Evolutionary conservation across 257 asterid genomes (phyloP).

Genomic region (Anisodus tanguticus): DNA sequence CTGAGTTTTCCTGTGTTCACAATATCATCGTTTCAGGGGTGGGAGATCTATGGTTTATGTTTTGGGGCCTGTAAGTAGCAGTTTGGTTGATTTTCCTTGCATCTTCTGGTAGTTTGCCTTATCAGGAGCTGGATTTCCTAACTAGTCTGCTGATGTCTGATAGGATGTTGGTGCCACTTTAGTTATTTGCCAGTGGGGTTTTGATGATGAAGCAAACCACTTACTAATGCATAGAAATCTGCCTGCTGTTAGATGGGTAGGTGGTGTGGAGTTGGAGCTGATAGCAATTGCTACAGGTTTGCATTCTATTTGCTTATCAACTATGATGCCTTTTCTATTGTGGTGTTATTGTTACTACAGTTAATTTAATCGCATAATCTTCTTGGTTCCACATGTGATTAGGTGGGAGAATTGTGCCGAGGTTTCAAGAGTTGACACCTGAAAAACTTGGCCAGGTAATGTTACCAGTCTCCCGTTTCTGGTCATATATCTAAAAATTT

Average conservation of each 20-base stretch:
- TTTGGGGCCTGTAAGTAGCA: background rate
- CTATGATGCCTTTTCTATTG: background rate
- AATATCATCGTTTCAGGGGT: background rate
- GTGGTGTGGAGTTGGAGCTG: conserved; percentile 92
- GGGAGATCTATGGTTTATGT: background rate
- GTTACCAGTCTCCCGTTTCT: background rate
- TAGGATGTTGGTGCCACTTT: conserved; percentile 95
- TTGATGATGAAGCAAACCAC: conserved; percentile 96
- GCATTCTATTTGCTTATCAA: conserved; percentile 30
- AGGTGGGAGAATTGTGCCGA: conserved; percentile 98
- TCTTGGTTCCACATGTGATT: conserved; percentile 29
- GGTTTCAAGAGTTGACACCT: conserved; percentile 86
- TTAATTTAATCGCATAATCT: background rate
- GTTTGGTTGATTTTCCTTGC: background rate
- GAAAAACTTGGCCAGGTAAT: conserved; percentile 81
- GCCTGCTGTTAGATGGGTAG: conserved; percentile 97
- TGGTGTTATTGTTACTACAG: background rate
- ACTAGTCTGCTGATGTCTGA: conserved; percentile 27
- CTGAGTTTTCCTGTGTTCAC: background rate
- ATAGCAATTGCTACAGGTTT: conserved; percentile 96
- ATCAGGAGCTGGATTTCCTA: conserved; percentile 27
- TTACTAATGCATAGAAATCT: conserved; percentile 79
- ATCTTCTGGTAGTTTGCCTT: background rate
- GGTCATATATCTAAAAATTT: background rate
- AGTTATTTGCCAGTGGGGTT: conserved; percentile 98